phyloP scores from a whole-genome alignment of 108 stramenopile species.

The Phaeodactylum tricornutum region DNA sequence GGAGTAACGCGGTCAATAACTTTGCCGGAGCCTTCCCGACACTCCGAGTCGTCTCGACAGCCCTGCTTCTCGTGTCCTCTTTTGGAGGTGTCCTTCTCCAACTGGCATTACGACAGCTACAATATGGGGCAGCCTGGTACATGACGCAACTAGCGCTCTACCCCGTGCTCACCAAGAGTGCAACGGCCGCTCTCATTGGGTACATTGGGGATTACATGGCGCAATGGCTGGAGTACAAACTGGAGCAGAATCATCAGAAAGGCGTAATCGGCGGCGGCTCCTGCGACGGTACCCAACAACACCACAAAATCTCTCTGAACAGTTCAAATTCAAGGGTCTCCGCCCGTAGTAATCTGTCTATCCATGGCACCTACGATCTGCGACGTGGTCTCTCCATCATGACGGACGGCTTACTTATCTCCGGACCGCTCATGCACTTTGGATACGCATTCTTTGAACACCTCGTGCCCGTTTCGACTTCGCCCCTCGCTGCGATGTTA shows the following conservation, averaged over 20 bases:
- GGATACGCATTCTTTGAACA: conserved; percentile 54
- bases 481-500: conserved; percentile 24
- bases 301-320: neutral
- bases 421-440: conserved; percentile 64
- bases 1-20: too few species aligned
- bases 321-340: neutral
- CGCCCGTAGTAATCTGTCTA: neutral
- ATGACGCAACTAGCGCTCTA: conserved; percentile 17
- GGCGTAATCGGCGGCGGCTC: too few species aligned
- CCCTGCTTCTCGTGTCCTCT: too few species aligned
- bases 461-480: conserved; percentile 26
- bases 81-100: too few species aligned
- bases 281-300: neutral
- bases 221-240: conserved; percentile 13
- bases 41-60: too few species aligned
- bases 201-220: conserved; percentile 43
- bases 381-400: conserved; percentile 41
- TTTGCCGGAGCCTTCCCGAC: too few species aligned
- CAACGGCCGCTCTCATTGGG: conserved; percentile 44
- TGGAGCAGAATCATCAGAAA: neutral
- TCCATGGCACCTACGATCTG: conserved; percentile 19
- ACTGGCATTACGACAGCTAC: too few species aligned
- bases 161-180: conserved; percentile 48
- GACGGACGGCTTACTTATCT: conserved; percentile 44
- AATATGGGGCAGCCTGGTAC: too few species aligned